These are phyloP conservation scores for Ustulina deusta DNA, from an alignment of 2,329 filamentous ascomycete species.

Conservation along the genomic window DNA sequence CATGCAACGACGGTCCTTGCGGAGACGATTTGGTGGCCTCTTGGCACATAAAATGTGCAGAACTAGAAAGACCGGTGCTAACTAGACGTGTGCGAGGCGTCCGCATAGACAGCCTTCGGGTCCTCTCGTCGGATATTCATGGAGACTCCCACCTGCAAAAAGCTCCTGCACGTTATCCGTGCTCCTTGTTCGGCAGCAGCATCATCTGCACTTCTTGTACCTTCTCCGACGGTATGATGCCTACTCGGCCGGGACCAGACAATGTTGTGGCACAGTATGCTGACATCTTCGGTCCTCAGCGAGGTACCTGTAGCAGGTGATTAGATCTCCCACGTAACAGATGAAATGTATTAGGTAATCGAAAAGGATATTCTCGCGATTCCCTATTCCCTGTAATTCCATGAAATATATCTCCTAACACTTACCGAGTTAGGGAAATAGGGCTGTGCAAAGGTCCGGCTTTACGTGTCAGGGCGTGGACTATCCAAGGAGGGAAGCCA, in stretches of 20 bases:
- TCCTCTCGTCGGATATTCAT: constrained; percentile 25
- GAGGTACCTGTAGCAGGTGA: constrained; percentile 15
- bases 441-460: constrained; percentile 4
- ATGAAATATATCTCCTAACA: neutral
- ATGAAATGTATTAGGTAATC: constrained; percentile 4
- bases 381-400: neutral
- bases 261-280: constrained; percentile 30
- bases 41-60: constrained; percentile 9
- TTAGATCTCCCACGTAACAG: constrained; percentile 14
- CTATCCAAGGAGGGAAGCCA: constrained; percentile 3
- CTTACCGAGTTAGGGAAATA: neutral
- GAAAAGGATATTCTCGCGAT: constrained; percentile 1
- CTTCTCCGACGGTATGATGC: constrained; percentile 11
- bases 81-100: neutral
- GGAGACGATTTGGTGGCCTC: constrained; percentile 8
- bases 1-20: constrained; percentile 12
- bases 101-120: constrained; percentile 1
- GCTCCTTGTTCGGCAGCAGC: constrained; percentile 15
- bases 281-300: constrained; percentile 22
- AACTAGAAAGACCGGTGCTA: neutral
- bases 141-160: constrained; percentile 13
- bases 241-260: constrained; percentile 7
- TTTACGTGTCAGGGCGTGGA: constrained; percentile 9
- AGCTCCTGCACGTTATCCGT: constrained; percentile 12
- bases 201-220: constrained; percentile 15